Evolutionary conservation across 1,284 basidiomycete species (phyloP).

Genomic region (Phenoliferia sp.): DNA sequence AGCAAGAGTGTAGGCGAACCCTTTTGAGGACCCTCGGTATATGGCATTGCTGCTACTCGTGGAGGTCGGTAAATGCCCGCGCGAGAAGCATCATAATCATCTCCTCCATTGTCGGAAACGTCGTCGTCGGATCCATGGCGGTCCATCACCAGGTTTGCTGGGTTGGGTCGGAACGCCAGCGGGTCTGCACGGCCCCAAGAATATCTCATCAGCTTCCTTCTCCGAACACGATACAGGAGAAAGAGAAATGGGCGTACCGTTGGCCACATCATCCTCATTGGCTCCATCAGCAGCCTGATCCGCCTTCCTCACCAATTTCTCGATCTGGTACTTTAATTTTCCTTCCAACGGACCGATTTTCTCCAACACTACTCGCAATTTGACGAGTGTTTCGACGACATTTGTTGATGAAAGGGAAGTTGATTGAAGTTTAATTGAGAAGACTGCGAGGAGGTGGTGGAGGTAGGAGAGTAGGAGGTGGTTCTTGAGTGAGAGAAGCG

Average conservation of each 20-base stretch:
- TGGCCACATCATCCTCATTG: conserved; percentile 52
- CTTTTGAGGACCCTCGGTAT: conserved; percentile 60
- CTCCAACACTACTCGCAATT: conserved; percentile 69
- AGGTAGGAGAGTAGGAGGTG: conserved; percentile 80
- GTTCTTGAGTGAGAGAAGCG: conserved; percentile 82
- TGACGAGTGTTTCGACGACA: conserved; percentile 57
- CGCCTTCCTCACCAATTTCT: conserved; percentile 77
- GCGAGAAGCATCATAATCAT: conserved; percentile 40
- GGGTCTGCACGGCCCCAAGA: conserved; percentile 60
- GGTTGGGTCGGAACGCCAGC: conserved; percentile 85
- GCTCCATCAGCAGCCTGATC: conserved; percentile 52
- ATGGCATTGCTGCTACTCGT: conserved; percentile 85
- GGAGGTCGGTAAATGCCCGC: conserved; percentile 83
- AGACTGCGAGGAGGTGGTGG: conserved; percentile 74
- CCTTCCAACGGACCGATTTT: conserved; percentile 73
- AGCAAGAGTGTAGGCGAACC: conserved; percentile 14
- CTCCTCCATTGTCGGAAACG: conserved; percentile 27
- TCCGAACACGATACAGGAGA: background rate
- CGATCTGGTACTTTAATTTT: conserved; percentile 89
- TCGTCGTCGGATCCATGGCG: conserved; percentile 37
- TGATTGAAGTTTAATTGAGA: conserved; percentile 62
- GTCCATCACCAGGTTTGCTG: conserved; percentile 41
- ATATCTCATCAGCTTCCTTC: background rate
- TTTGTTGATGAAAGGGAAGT: conserved; percentile 44
- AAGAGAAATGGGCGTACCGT: conserved; percentile 53